Base-by-base conservation (phyloP, 441 rosid species). In the Gossypium trilobum region DNA sequence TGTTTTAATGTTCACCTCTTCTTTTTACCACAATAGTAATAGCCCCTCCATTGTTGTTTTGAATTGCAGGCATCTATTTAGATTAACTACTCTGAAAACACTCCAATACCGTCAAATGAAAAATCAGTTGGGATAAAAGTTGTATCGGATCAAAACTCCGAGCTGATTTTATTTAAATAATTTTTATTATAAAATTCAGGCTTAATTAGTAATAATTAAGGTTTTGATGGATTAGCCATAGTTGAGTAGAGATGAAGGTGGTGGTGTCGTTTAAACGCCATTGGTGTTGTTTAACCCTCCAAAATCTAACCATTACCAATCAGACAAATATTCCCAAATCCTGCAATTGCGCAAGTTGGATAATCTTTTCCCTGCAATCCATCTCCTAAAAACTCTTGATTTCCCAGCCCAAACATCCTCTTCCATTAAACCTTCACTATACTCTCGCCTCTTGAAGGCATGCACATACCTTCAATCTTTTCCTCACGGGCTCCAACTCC, bases 391-490 rank as follows among this genome's bases (percentile, higher is more conserved):
- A 77, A 71, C 89, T 42, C 4, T 73, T 4, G 80, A 79, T 22
- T 39, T 82, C 3, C n/a, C 16, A 20, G 39, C 22, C 39, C 62
- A 33, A 59, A 13, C 58, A 67, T 6, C 36, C 39, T 73, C 85
- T 65, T 67, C 75, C 0, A 70, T 79, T 39, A 89, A 90, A 71
- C 88, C 96, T 0, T 73, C 75, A 48, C 70, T 91, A 3, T 89
- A 82, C 65, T 92, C 91, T 56, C 64, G 83, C 63, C 90, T 93
- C 64, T 33, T 93, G 44, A 96, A 91, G 69, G 91, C 94, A 74
- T 85, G 86, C 72, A 77, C 84, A 42, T 85, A 85, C 69, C 84
- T 70, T 73, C 67, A 5, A n/a, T 87, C 91, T 5, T 85, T 91
- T 52, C 64, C 14, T 54, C 90, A 82, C 1, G 98, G 98, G 14